A percentile compares a stretch with the other conserved stretches of the same genome.
These are phyloP conservation scores for Nigrospora sphaerica DNA, from an alignment of 2,329 filamentous ascomycete genomes.

Conservation along the genomic window DNA sequence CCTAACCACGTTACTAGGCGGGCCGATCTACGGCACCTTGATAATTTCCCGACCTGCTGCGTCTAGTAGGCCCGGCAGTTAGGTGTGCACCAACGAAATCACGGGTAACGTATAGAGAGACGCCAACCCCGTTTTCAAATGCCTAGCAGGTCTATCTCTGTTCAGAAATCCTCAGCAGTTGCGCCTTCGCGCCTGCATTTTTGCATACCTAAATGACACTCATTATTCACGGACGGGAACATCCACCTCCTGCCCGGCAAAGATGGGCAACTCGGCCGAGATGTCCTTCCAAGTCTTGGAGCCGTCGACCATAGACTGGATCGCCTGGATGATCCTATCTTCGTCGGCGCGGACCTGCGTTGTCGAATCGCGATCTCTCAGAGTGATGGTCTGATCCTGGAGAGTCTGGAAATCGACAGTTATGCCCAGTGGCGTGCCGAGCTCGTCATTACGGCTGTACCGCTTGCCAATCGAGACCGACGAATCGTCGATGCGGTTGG, in stretches of 20 bases:
- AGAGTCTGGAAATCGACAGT: conserved; percentile 95
- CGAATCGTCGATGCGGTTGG: conserved; percentile 83
- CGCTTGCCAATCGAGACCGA: conserved; percentile 91
- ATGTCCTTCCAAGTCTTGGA: conserved; percentile 61
- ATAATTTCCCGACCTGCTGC: no score
- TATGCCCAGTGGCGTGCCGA: conserved; percentile 88
- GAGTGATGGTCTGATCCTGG: conserved; percentile 77
- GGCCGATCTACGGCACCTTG: no score
- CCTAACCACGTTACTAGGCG: no score
- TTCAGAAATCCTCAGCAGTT: no score
- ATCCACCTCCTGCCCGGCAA: conserved; percentile 67
- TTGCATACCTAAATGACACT: neutral
- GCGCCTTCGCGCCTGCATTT: conserved; percentile 1
- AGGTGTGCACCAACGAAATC: no score
- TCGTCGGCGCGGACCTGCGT: conserved; percentile 82
- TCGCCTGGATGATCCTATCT: conserved; percentile 70
- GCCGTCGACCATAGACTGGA: conserved; percentile 41
- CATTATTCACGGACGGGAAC: conserved; percentile 24
- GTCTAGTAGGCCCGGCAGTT: no score
- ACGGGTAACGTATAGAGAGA: no score
- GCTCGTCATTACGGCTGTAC: conserved; percentile 90
- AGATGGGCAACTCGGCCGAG: conserved; percentile 70
- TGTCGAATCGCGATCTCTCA: conserved; percentile 85
- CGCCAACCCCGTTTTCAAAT: no score
- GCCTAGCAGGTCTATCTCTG: no score